Evolutionary conservation across 2,329 filamentous ascomycete genomes (phyloP).

Genomic region (Colletotrichum tropicale): DNA sequence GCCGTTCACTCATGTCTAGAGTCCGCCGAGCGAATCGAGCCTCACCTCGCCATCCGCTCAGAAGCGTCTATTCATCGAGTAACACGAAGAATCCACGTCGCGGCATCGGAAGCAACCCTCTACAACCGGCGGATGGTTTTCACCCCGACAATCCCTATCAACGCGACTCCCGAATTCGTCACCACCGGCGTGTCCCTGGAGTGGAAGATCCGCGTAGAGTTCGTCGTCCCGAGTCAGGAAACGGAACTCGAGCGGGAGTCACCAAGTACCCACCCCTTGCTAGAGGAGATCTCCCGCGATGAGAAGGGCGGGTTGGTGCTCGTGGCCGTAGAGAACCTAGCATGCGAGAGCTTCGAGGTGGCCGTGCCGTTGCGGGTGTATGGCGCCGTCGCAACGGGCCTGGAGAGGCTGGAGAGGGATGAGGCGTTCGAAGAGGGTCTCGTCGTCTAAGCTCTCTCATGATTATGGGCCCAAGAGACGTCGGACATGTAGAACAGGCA

Average conservation of each 20-base stretch:
- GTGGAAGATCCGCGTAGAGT: conserved; percentile 91
- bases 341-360: conserved; percentile 91
- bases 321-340: conserved; percentile 77
- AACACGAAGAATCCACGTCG: conserved; percentile 81
- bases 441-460: conserved; percentile 33
- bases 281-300: conserved; percentile 81
- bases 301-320: conserved; percentile 76
- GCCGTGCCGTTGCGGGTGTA: conserved; percentile 85
- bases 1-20: conserved; percentile 85
- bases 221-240: conserved; percentile 70
- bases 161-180: conserved; percentile 87
- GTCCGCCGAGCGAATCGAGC: conserved; percentile 82
- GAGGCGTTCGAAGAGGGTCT: conserved; percentile 55
- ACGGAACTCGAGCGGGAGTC: conserved; percentile 14
- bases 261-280: conserved; percentile 52
- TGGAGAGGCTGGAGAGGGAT: conserved; percentile 61
- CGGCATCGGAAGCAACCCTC: conserved; percentile 80
- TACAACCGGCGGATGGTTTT: conserved; percentile 83
- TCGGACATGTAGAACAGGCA: background rate
- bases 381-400: conserved; percentile 61
- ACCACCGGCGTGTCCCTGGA: conserved; percentile 87
- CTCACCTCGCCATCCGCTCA: conserved; percentile 80
- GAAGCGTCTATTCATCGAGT: conserved; percentile 86
- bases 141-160: conserved; percentile 79
- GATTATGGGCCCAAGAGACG: background rate